Conservation (phyloP, 2,329 filamentous ascomycete genomes). For the Ascochyta viciae-villosae region DNA sequence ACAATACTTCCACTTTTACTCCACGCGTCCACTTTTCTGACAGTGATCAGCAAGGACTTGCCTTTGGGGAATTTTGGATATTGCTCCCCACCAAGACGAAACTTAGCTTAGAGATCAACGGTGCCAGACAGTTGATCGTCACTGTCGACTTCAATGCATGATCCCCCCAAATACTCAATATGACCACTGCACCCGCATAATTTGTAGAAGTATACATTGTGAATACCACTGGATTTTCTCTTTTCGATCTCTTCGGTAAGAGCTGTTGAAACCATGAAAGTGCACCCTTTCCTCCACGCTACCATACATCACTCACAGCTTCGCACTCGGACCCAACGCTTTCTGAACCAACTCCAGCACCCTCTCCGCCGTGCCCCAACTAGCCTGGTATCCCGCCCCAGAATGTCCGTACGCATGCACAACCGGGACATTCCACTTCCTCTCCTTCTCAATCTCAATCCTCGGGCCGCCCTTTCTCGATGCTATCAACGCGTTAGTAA, state of each 20-base stretch:
- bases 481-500: slow-evolving; percentile 46
- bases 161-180: too few relatives aligned
- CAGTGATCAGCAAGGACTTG: not conserved
- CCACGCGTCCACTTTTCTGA: not conserved
- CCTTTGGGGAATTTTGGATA: not conserved
- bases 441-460: slow-evolving; percentile 71
- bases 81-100: not conserved
- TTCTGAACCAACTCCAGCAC: slow-evolving; percentile 51
- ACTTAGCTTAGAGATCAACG: not conserved
- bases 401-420: slow-evolving; percentile 83
- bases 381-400: slow-evolving; percentile 73
- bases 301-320: slow-evolving; percentile 25
- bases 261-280: not conserved
- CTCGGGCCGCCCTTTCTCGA: slow-evolving; percentile 75
- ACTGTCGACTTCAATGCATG: too few relatives aligned
- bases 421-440: slow-evolving; percentile 63
- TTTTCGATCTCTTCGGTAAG: too few relatives aligned
- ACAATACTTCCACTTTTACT: not conserved
- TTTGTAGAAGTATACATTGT: too few relatives aligned
- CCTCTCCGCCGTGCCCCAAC: slow-evolving; percentile 53
- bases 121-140: not conserved
- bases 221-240: too few relatives aligned
- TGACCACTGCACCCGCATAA: too few relatives aligned
- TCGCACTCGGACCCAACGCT: slow-evolving; percentile 28
- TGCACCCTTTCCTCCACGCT: too few relatives aligned